Evolutionary conservation across 306 rosid species (phyloP), one percentile per base, ranked within the genome.

Genomic region (Cicer arietinum): DNA sequence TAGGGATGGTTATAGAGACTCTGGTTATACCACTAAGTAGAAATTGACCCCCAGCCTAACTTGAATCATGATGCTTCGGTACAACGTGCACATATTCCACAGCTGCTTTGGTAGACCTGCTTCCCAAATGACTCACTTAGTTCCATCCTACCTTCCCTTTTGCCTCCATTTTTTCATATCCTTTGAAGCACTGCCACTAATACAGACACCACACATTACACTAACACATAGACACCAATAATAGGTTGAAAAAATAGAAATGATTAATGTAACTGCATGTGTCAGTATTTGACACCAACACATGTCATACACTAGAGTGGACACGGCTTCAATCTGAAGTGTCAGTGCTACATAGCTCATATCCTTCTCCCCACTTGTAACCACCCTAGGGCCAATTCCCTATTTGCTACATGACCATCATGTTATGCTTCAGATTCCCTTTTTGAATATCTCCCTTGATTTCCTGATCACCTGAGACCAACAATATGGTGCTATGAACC

Each of bases 91-190:
- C 62, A 56, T 10, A 64, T 64, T 20, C 37, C 4, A 17, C 40
- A 44, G 54, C 14, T 45, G 39, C 18, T 67, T 67, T 0, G 42
- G 37, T 17, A 17, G 16, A 22, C 17, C 54, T 44, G 41, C 71
- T 66, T 39, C 71, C 71, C 39, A 67, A 67, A 67, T 43, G 56
- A 18, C 56, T 45, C 56, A 18, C 40, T 17, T 47, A 45, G 43
- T 45, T 67, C 18, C 8, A 14, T 40, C 17, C 16, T 22, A 45
- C 14, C 72, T 37, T 45, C 54, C 11, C 56, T 45, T 18, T 20
- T 40, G 45, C 16, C 3, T 14, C 71, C 37, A 4, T 30, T 30
- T 30, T 30, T 6, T 30, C 37, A 30, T 30, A 30, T 30, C 37
- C 37, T 4, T 30, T 30, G 37, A 30, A 30, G 37, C 37, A 30